These are phyloP conservation scores for Piper longum DNA, from an alignment of 164 flowering plant genomes.

Conservation along the genomic window DNA sequence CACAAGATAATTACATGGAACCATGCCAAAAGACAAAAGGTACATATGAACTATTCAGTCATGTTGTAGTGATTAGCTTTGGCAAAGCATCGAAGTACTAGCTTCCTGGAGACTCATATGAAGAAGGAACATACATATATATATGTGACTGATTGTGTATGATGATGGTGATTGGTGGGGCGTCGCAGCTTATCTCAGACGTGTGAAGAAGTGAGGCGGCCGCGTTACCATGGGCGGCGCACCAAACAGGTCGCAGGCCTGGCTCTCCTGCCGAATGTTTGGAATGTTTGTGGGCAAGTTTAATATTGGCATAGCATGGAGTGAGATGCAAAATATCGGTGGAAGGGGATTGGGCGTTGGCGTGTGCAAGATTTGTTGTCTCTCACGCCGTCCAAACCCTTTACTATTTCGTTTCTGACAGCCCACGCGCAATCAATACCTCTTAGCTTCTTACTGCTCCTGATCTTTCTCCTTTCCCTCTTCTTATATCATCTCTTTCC, in stretches of 20 bases:
- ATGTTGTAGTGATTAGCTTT: neutral
- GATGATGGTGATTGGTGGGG: conserved; percentile 19
- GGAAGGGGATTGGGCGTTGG: conserved; percentile 24
- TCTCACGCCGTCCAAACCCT: conserved; percentile 56
- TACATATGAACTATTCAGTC: no score
- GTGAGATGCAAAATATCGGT: conserved; percentile 27
- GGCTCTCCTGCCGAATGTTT: neutral
- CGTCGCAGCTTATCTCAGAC: conserved; percentile 14
- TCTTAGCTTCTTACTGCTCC: conserved; percentile 1
- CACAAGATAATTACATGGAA: no score
- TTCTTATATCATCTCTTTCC: conserved; percentile 6
- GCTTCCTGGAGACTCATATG: neutral
- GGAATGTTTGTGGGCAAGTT: no score
- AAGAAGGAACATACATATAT: neutral
- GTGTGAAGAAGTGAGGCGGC: conserved; percentile 11
- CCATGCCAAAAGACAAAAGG: no score
- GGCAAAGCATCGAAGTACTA: neutral
- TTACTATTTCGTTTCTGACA: conserved; percentile 29
- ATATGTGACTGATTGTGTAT: conserved; percentile 21
- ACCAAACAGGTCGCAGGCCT: conserved; percentile 17
- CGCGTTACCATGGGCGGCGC: conserved; percentile 38
- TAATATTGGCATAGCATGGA: neutral
- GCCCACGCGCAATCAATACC: conserved; percentile 50
- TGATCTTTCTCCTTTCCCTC: conserved; percentile 1
- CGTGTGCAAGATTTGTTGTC: conserved; percentile 34